Base-by-base conservation (phyloP, 2,329 filamentous ascomycete species). In the Clonostachys rhizophaga region DNA sequence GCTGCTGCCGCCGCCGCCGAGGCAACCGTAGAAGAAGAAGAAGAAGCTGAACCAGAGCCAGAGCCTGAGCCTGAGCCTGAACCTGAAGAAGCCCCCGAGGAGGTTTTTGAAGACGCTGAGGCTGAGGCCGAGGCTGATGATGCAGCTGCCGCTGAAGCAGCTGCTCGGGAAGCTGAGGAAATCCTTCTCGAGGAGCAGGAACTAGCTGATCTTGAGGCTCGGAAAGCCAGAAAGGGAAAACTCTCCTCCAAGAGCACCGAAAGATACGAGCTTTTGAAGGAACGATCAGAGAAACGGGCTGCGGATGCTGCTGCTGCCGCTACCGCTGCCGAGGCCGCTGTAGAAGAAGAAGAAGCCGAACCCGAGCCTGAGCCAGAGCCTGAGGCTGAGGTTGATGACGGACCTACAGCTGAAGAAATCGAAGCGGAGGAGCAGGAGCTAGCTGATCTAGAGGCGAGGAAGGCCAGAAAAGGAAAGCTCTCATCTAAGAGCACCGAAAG, bases 401-500 rank as follows among this genome's bases (percentile, higher is more conserved):
- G 36, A 18, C 36, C 36, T 39, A 39, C 36, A n/a, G 14, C 36
- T n/a, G 24, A 30, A 30, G 63, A 65, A 51, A 51, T 52, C n/a
- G 50, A 49, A 10, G 49, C 49, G 16, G 53, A 56, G n/a, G 61
- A 63, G 45, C 60, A 59, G 5, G 63, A 64, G 48, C 49, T 57
- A 18, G 54, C 50, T 24, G 50, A 49, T 4, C 40, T 54, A 3
- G 52, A 54, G 34, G 52, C 50, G 9, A 61, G 59, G 49, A 61
- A 57, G 36, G 47, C 39, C 30, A 74, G 72, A 58, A 70, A 69
- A 50, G 62, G 63, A 33, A 66, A 64, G 45, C 52, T 51, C 16
- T 42, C 36, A 44, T 54, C 52, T 39, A 57, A 55, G 48, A 51
- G 49, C 11, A 36, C 18, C 14, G 48, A 44, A 20, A 48, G 33